phyloP scores from a whole-genome alignment of 31 red algal genomes.

The Porphyra umbilicalis region DNA sequence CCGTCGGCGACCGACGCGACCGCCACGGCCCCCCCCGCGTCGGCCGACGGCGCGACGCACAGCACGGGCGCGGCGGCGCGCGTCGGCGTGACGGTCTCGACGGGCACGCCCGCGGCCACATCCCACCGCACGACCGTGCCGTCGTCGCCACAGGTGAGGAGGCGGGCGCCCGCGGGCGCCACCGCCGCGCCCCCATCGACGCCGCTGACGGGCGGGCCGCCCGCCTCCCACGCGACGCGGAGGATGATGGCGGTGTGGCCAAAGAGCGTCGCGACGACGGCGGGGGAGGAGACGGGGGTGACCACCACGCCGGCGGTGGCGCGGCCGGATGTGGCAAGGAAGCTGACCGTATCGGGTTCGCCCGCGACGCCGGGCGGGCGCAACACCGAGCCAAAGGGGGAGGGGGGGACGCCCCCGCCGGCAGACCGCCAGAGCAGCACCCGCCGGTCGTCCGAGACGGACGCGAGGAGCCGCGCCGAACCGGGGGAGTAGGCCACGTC shows the following conservation, averaged over 20 bases:
- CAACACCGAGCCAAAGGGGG: not conserved
- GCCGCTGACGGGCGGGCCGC: not conserved
- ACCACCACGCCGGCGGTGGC: not conserved
- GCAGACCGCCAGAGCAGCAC: not conserved
- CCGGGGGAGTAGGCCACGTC: not conserved
- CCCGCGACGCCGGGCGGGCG: too few species aligned
- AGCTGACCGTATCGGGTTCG: too few species aligned
- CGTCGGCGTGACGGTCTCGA: not conserved
- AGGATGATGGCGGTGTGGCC: not conserved
- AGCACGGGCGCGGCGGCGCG: not conserved
- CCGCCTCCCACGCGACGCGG: not conserved
- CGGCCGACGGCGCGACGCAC: not conserved
- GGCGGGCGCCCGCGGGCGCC: not conserved
- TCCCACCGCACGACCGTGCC: not conserved
- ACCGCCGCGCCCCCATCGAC: too few species aligned
- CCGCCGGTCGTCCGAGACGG: not conserved
- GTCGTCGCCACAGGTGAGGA: not conserved
- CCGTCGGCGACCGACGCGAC: not conserved
- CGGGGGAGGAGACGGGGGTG: not conserved
- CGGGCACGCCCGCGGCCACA: not conserved
- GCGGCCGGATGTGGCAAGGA: not conserved
- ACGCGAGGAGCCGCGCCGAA: not conserved
- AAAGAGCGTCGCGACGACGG: not conserved
- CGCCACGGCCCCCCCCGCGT: not conserved
- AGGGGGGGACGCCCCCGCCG: not conserved